Conservation (phyloP, 2,329 filamentous ascomycete genomes). For the Aspergillus sp. region DNA sequence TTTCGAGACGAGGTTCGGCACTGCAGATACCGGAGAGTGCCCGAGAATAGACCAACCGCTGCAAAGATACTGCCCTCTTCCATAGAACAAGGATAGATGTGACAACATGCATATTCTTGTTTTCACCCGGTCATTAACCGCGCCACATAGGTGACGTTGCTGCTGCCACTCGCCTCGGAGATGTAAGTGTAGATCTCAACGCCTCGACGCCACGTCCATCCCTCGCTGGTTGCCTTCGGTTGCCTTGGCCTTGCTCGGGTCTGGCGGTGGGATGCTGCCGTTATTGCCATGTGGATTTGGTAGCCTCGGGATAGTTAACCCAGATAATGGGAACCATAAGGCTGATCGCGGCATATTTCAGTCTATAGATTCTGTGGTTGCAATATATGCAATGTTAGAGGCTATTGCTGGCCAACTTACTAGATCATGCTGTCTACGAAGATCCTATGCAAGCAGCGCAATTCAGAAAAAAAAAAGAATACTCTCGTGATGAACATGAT, state of each 20-base stretch:
- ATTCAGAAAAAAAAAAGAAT: neutral
- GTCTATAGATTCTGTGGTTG: neutral
- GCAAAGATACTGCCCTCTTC: too few species aligned
- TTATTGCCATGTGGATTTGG: neutral
- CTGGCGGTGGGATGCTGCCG: neutral
- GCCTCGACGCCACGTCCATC: too few species aligned
- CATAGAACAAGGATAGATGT: too few species aligned
- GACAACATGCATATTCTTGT: too few species aligned
- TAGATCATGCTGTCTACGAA: neutral
- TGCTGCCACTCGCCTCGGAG: too few species aligned
- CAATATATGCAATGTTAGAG: neutral
- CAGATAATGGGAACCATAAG: neutral
- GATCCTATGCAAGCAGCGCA: neutral
- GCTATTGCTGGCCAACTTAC: neutral
- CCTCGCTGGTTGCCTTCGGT: slow-evolving; percentile 49
- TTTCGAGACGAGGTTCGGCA: too few species aligned
- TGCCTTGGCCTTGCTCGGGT: slow-evolving; percentile 16
- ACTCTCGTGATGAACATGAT: neutral
- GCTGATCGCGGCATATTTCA: neutral
- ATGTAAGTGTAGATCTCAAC: too few species aligned
- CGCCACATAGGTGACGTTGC: too few species aligned
- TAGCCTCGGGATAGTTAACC: neutral
- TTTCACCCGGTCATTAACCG: too few species aligned
- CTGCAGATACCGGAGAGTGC: too few species aligned
- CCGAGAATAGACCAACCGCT: too few species aligned